Conservation (phyloP, 2,329 filamentous ascomycete species). For the Pestalotiopsis sp. region DNA sequence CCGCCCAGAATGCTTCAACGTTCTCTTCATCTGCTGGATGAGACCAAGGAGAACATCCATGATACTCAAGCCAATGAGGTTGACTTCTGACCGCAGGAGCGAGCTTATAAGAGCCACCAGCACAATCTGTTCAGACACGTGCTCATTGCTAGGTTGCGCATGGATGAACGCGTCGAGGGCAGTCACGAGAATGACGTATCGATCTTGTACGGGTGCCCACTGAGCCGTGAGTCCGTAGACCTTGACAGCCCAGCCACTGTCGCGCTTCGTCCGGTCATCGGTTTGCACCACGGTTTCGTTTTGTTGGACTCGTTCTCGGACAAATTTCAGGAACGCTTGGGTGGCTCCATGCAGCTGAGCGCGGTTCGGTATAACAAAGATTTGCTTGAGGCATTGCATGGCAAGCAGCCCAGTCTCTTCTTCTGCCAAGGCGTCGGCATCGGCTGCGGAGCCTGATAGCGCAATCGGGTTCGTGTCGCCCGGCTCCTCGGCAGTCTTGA, state of each 20-base stretch:
- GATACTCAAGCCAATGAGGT: conserved; percentile 91
- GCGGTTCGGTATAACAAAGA: conserved; percentile 82
- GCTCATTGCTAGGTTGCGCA: conserved; percentile 69
- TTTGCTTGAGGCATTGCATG: conserved; percentile 81
- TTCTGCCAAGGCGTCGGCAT: conserved; percentile 88
- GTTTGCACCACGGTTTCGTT: conserved; percentile 56
- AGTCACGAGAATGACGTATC: conserved; percentile 86
- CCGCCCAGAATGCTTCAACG: conserved; percentile 66
- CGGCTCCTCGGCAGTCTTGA: conserved; percentile 68
- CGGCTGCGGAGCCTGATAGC: conserved; percentile 78
- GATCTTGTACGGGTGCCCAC: conserved; percentile 93
- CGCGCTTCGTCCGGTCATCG: conserved; percentile 43
- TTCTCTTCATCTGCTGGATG: conserved; percentile 77
- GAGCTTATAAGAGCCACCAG: conserved; percentile 80
- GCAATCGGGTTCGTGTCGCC: conserved; percentile 69
- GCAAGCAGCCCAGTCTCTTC: conserved; percentile 85
- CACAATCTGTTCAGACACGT: conserved; percentile 73
- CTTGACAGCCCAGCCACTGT: conserved; percentile 77
- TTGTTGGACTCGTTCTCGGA: conserved; percentile 61
- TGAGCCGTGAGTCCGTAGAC: conserved; percentile 78
- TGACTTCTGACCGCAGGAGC: conserved; percentile 83
- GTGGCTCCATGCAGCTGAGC: conserved; percentile 81
- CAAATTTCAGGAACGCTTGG: conserved; percentile 72
- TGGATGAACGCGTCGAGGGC: conserved; percentile 76
- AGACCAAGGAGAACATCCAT: conserved; percentile 92